phyloP scores from a whole-genome alignment of 106 monocot genomes.

The Posidonia australis region DNA sequence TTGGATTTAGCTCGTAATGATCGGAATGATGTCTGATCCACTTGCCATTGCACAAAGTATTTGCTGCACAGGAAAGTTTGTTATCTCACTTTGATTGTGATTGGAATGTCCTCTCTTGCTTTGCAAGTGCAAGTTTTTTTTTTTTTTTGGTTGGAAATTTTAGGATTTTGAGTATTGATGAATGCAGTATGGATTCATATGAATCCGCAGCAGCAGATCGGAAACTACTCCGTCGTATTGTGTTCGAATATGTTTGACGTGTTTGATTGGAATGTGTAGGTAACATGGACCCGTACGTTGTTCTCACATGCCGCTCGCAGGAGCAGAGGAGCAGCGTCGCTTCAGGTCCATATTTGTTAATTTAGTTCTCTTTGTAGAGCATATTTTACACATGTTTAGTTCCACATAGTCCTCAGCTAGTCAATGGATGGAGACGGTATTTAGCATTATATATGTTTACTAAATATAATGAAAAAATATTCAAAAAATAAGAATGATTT shows the following conservation, averaged over 20 bases:
- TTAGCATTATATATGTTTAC: too few relatives aligned
- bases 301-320: slow-evolving; percentile 56
- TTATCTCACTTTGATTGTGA: too few relatives aligned
- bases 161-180: too few relatives aligned
- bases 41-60: too few relatives aligned
- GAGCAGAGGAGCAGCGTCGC: slow-evolving; percentile 70
- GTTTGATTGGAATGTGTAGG: slow-evolving; percentile 11
- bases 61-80: too few relatives aligned
- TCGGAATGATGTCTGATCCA: neutral
- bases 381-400: neutral
- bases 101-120: too few relatives aligned
- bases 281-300: slow-evolving; percentile 75
- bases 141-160: too few relatives aligned
- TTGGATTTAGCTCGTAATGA: neutral
- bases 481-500: too few relatives aligned
- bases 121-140: too few relatives aligned
- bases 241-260: neutral
- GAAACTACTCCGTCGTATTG: neutral
- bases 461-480: too few relatives aligned
- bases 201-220: neutral
- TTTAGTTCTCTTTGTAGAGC: neutral
- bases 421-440: too few relatives aligned
- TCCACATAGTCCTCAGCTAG: too few relatives aligned
- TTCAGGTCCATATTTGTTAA: slow-evolving; percentile 28
- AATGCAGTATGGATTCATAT: neutral